These are phyloP conservation scores for Sporobolomyces pararoseus DNA, from an alignment of 768 basidiomycete genomes.

Conservation along the genomic window DNA sequence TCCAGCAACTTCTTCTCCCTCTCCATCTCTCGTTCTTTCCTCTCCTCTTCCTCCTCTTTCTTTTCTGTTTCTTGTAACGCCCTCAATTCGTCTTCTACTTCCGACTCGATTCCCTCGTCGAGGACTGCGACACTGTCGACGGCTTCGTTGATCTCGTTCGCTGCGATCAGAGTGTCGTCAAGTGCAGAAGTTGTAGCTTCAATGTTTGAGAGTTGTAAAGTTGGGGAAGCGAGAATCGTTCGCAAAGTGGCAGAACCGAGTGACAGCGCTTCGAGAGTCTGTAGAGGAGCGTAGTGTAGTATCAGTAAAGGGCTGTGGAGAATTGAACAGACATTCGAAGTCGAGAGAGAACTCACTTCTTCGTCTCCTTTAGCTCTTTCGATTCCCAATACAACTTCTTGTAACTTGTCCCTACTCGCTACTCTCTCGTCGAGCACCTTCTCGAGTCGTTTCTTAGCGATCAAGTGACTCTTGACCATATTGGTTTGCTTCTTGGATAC, in stretches of 20 bases:
- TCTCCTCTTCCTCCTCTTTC: background rate
- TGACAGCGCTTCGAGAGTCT: constrained; percentile 36
- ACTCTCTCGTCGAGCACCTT: constrained; percentile 29
- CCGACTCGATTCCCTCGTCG: constrained; percentile 82
- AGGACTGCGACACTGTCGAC: constrained; percentile 50
- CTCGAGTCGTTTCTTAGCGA: constrained; percentile 21
- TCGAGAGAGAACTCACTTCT: constrained; percentile 28
- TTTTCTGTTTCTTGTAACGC: constrained; percentile 7
- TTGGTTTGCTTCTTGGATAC: constrained; percentile 13
- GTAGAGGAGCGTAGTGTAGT: background rate
- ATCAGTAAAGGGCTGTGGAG: background rate
- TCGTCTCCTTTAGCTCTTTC: constrained; percentile 36
- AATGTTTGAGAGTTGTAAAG: constrained; percentile 34
- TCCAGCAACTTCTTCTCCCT: background rate
- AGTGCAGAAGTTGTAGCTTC: constrained; percentile 25
- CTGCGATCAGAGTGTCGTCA: constrained; percentile 27
- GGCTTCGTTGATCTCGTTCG: constrained; percentile 26
- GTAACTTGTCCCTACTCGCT: constrained; percentile 16
- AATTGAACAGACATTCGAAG: no score
- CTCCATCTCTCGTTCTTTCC: background rate
- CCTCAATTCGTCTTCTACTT: constrained; percentile 63
- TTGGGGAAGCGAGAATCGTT: constrained; percentile 29
- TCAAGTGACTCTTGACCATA: constrained; percentile 30
- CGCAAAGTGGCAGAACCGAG: constrained; percentile 37
- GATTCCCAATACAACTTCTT: constrained; percentile 31